phyloP scores from a whole-genome alignment of 805 yeast species.

The Suhomyces sp. region DNA sequence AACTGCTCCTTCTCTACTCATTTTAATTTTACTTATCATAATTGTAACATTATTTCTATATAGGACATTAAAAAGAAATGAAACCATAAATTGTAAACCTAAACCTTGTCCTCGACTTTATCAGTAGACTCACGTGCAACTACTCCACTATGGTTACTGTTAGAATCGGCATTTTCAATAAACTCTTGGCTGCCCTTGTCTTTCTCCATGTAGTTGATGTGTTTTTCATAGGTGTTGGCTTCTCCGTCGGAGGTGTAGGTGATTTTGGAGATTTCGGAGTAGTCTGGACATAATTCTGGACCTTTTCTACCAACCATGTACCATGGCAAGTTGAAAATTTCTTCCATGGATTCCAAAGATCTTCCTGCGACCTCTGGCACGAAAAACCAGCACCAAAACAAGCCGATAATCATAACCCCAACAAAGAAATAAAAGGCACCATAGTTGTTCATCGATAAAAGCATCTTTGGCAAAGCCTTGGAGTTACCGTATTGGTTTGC shows the following conservation, averaged over 20 bases:
- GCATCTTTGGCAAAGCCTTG: conserved; percentile 24
- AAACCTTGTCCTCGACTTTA: not conserved
- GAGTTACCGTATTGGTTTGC: conserved; percentile 27
- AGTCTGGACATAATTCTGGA: conserved; percentile 23
- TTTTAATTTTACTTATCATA: not conserved
- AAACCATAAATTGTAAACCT: not conserved
- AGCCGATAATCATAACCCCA: conserved; percentile 14
- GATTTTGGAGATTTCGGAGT: conserved; percentile 22
- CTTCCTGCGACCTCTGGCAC: conserved; percentile 25
- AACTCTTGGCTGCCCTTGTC: conserved; percentile 5
- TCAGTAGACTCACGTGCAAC: not conserved
- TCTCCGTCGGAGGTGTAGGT: conserved; percentile 2
- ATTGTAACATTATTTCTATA: too few species aligned
- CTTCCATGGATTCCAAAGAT: conserved; percentile 26
- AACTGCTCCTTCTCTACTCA: not conserved
- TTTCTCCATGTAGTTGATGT: conserved; percentile 9
- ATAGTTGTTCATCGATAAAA: conserved; percentile 17
- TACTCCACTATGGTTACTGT: not conserved
- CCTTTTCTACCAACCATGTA: conserved; percentile 24
- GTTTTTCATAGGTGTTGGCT: conserved; percentile 8
- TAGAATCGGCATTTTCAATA: conserved; percentile 8
- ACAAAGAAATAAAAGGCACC: conserved; percentile 25
- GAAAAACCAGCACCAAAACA: conserved; percentile 25
- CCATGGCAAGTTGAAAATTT: conserved; percentile 26
- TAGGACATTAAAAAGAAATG: not conserved